Evolutionary conservation across 441 rosid species (phyloP).

Genomic region (Erysimum cheiri): DNA sequence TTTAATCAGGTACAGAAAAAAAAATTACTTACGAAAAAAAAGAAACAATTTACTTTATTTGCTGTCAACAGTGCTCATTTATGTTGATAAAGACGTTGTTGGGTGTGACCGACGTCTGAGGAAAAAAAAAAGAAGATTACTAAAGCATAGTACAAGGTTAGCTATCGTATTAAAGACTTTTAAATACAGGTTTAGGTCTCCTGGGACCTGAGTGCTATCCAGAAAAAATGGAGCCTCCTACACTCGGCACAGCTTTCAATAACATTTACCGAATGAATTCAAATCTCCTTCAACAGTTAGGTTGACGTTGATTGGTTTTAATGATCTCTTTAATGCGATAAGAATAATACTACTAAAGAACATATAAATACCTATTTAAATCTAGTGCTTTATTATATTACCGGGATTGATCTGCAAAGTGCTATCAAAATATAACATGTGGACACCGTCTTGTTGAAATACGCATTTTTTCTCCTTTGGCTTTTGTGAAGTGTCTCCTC

Average conservation of each 20-base stretch:
- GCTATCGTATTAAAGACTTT: background rate
- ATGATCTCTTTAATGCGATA: background rate
- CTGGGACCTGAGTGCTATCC: background rate
- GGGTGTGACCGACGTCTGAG: background rate
- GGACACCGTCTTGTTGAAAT: no score
- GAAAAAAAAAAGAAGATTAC: background rate
- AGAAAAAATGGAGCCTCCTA: slow-evolving; percentile 23
- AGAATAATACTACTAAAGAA: no score
- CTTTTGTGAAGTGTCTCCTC: no score
- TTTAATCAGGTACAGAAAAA: background rate
- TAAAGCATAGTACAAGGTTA: slow-evolving; percentile 19
- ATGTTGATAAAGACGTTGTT: background rate
- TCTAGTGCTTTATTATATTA: no score
- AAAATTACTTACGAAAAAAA: background rate
- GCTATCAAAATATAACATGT: no score
- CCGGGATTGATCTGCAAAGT: no score
- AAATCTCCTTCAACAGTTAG: slow-evolving; percentile 1
- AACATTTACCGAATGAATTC: background rate
- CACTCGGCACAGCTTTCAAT: slow-evolving; percentile 29
- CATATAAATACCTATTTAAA: no score
- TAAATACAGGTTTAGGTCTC: background rate
- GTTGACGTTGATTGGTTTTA: slow-evolving; percentile 24
- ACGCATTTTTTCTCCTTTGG: no score
- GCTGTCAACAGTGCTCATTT: background rate
- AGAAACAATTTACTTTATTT: background rate